A percentile compares a stretch with the other conserved stretches of the same genome.
These are phyloP conservation scores for Brasilioporus rufonigricans DNA, from an alignment of 768 basidiomycete species.

Conservation along the genomic window DNA sequence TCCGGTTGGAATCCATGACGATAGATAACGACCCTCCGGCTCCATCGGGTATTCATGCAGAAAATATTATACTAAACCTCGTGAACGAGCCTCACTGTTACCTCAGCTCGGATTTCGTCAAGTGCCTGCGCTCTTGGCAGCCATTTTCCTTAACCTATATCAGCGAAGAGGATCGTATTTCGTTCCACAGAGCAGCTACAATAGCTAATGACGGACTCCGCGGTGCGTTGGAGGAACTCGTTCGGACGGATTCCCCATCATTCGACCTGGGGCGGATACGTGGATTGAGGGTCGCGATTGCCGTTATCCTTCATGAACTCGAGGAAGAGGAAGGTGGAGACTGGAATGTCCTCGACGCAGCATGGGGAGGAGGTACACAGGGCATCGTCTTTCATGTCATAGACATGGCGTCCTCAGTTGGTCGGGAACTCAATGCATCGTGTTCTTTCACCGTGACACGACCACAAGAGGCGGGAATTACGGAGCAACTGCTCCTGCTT, in stretches of 20 bases:
- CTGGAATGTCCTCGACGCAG: conserved; percentile 50
- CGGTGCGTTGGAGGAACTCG: conserved; percentile 61
- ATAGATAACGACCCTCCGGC: conserved; percentile 59
- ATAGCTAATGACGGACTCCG: conserved; percentile 68
- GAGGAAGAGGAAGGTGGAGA: conserved; percentile 50
- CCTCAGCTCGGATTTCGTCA: conserved; percentile 55
- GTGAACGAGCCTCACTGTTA: conserved; percentile 59
- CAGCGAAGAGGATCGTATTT: conserved; percentile 54
- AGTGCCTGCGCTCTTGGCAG: conserved; percentile 57
- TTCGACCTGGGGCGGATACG: conserved; percentile 50
- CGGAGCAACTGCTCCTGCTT: conserved; percentile 55
- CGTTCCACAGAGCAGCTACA: conserved; percentile 58
- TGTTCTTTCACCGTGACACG: conserved; percentile 44
- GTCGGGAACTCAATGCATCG: conserved; percentile 51
- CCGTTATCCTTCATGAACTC: conserved; percentile 53
- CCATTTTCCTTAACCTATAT: conserved; percentile 64
- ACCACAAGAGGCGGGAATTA: conserved; percentile 37
- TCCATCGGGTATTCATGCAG: conserved; percentile 62
- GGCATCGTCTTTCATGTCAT: conserved; percentile 58
- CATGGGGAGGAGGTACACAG: conserved; percentile 60
- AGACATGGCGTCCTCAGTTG: conserved; percentile 47
- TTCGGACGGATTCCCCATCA: conserved; percentile 27
- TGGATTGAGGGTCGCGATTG: conserved; percentile 61
- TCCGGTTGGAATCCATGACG: conserved; percentile 72
- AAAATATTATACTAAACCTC: conserved; percentile 63